phyloP scores from a whole-genome alignment of 345 rosid species.

The thale cress (Arabidopsis thaliana) region TAIR10.1 NC_003070.9:8150001-8150500 shows the following conservation, averaged over 20 bases:
- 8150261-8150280: conserved; percentile 79
- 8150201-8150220: conserved; percentile 73
- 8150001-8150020: too few relatives aligned
- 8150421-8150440: conserved; percentile 70
- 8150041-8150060: too few relatives aligned
- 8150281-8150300: conserved; percentile 74
- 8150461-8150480: conserved; percentile 54
- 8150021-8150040: too few relatives aligned
- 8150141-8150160: too few relatives aligned
- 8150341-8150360: background rate
- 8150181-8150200: conserved; percentile 71
- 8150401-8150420: conserved; percentile 28
- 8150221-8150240: conserved; percentile 59
- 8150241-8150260: conserved; percentile 67
- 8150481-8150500: conserved; percentile 67
- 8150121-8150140: too few relatives aligned
- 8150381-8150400: background rate
- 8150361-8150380: background rate
- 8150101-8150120: too few relatives aligned
- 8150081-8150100: too few relatives aligned
- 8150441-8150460: conserved; percentile 67
- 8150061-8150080: too few relatives aligned
- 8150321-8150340: conserved; percentile 51
- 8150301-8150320: conserved; percentile 53
- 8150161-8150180: background rate